Percentiles rank a stretch among this genome's conserved stretches.
Conservation (phyloP, 768 basidiomycete genomes). For the Termitomyces sp. region DNA sequence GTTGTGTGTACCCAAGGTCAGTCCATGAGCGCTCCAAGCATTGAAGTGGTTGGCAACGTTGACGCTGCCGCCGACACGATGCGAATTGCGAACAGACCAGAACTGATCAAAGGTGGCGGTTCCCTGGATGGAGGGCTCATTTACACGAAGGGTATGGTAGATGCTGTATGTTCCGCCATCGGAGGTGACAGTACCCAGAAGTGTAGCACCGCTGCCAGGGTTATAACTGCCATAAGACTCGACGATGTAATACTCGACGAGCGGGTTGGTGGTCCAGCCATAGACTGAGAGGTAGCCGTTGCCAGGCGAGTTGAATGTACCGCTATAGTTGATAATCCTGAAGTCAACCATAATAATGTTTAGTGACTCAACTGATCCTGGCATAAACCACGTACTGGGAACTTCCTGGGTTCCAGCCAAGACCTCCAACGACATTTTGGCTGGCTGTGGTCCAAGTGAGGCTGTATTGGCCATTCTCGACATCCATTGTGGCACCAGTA, state of each 20-base stretch:
- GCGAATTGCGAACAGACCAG: constrained; percentile 36
- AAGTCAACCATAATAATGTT: not conserved
- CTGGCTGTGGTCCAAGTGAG: constrained; percentile 24
- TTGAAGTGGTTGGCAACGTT: constrained; percentile 35
- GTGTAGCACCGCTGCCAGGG: constrained; percentile 24
- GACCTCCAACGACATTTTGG: constrained; percentile 33
- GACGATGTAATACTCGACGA: constrained; percentile 43
- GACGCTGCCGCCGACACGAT: constrained; percentile 29
- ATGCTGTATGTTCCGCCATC: constrained; percentile 40
- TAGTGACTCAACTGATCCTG: not conserved
- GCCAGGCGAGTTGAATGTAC: constrained; percentile 29
- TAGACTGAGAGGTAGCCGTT: constrained; percentile 40
- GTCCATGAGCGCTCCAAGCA: constrained; percentile 32
- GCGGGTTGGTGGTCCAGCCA: constrained; percentile 40
- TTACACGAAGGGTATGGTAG: constrained; percentile 28
- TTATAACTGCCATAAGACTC: constrained; percentile 37
- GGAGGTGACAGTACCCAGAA: constrained; percentile 32
- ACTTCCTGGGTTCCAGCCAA: constrained; percentile 31
- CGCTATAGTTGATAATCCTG: constrained; percentile 32
- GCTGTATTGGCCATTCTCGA: constrained; percentile 24
- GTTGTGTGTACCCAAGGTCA: constrained; percentile 32
- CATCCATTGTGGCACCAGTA: constrained; percentile 24
- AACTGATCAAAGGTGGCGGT: constrained; percentile 40
- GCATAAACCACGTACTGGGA: constrained; percentile 15
- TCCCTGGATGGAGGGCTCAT: constrained; percentile 36